Percentiles rank a stretch among this genome's conserved stretches.
phyloP scores from a whole-genome alignment of 257 asterid genomes.

The Solanum lycopersicoides region DNA sequence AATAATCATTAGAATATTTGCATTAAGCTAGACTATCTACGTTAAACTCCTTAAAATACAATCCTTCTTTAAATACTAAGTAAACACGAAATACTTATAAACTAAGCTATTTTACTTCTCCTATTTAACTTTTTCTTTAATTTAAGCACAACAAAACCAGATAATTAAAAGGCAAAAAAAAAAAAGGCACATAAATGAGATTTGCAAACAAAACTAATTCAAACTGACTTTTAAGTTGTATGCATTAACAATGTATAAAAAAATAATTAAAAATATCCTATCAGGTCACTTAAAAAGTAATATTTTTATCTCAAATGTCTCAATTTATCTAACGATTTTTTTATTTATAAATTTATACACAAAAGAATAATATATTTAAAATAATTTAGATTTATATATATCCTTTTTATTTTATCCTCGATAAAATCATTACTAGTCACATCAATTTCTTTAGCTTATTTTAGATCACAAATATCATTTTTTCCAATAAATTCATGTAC shows the following conservation, averaged over 20 bases:
- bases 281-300: background rate
- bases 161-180: background rate
- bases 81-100: background rate
- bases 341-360: background rate
- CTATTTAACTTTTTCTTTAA: background rate
- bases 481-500: too few relatives aligned
- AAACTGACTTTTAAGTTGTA: background rate
- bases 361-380: too few relatives aligned
- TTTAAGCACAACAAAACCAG: background rate
- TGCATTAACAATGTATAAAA: background rate
- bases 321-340: too few relatives aligned
- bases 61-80: background rate
- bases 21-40: background rate
- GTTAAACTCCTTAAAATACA: too few relatives aligned
- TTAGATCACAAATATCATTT: too few relatives aligned
- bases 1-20: background rate
- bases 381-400: too few relatives aligned
- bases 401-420: background rate
- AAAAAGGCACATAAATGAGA: background rate
- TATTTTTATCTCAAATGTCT: background rate
- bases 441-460: background rate
- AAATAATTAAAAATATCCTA: too few relatives aligned
- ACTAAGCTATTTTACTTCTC: background rate
- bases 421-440: background rate
- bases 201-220: background rate